A percentile compares a stretch with the other conserved stretches of the same genome.
phyloP scores from a whole-genome alignment of 371 early-diverging fungal genomes.

The Edhazardia aedis region DNA sequence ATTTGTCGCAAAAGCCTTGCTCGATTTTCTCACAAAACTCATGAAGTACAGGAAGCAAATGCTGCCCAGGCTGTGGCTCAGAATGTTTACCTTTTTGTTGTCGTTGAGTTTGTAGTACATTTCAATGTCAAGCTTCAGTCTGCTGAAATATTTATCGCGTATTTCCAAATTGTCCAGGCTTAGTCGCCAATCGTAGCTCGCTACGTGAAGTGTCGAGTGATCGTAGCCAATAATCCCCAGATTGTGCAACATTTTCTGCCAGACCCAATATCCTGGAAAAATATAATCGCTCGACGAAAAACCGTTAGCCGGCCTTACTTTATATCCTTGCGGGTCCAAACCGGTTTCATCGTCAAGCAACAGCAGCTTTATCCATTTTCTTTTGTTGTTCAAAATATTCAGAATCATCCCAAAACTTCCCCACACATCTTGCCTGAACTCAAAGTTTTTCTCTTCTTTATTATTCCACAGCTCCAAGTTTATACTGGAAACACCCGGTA shows the following conservation, averaged over 20 bases:
- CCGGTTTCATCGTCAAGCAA: slow-evolving; percentile 59
- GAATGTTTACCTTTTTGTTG: slow-evolving; percentile 40
- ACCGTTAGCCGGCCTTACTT: slow-evolving; percentile 64
- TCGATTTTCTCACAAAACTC: slow-evolving; percentile 58
- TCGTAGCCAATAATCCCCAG: slow-evolving; percentile 63
- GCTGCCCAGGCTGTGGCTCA: slow-evolving; percentile 52
- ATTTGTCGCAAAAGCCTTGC: slow-evolving; percentile 45
- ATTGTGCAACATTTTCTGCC: slow-evolving; percentile 54
- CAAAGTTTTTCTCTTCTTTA: slow-evolving; percentile 50
- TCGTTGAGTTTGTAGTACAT: slow-evolving; percentile 41
- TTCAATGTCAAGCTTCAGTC: slow-evolving; percentile 57
- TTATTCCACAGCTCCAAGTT: slow-evolving; percentile 66
- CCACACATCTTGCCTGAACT: slow-evolving; percentile 71
- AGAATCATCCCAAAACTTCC: slow-evolving; percentile 58
- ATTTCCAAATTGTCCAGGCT: slow-evolving; percentile 57
- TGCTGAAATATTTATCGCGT: slow-evolving; percentile 61
- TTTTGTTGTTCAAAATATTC: slow-evolving; percentile 58
- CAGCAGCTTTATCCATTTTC: slow-evolving; percentile 61
- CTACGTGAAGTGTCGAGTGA: slow-evolving; percentile 50
- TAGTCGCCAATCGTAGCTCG: slow-evolving; percentile 75
- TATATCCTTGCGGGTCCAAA: slow-evolving; percentile 56
- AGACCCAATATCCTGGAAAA: slow-evolving; percentile 75
- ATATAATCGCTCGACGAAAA: slow-evolving; percentile 73
- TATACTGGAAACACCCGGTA: slow-evolving; percentile 69
- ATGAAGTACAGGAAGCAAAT: slow-evolving; percentile 60